Evolutionary conservation across 225 moss, liverwort and hornwort species (phyloP).

Genomic region (Anthoceros angustus): DNA sequence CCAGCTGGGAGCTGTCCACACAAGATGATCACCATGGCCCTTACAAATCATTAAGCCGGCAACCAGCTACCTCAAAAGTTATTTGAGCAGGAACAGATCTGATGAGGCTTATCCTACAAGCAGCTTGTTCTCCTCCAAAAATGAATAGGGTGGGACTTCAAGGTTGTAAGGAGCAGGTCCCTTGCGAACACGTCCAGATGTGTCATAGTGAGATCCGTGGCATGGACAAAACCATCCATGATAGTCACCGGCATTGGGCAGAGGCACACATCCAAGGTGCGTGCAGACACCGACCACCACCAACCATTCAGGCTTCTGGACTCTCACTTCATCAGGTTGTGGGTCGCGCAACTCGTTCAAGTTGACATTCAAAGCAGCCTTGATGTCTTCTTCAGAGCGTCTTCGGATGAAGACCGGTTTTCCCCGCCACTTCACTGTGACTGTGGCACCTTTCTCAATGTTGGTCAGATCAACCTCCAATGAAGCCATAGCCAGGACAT

Average conservation of each 20-base stretch:
- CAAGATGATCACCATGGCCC: too few species aligned
- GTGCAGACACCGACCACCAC: constrained; percentile 3
- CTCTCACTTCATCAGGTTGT: not conserved
- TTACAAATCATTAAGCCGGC: too few species aligned
- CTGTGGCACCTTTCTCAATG: not conserved
- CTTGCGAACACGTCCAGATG: not conserved
- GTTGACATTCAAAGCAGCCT: not conserved
- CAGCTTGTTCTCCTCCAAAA: constrained; percentile 3
- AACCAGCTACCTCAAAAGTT: too few species aligned
- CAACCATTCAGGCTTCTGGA: not conserved
- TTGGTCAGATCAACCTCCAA: constrained; percentile 3
- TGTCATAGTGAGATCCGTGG: constrained; percentile 3
- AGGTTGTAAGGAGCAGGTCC: constrained; percentile 5
- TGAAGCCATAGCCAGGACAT: not conserved
- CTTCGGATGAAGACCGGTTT: constrained; percentile 1
- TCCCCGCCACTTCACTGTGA: constrained; percentile 3
- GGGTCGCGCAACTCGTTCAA: not conserved
- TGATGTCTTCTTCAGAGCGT: constrained; percentile 1
- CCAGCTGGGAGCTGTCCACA: too few species aligned
- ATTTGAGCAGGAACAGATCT: too few species aligned
- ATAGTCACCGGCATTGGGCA: constrained; percentile 2
- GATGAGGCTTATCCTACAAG: not conserved
- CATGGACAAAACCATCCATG: constrained; percentile 1
- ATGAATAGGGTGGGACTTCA: not conserved
- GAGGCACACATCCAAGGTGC: not conserved